Base-by-base conservation (phyloP, 441 rosid species). In the Sinapis alba region DNA sequence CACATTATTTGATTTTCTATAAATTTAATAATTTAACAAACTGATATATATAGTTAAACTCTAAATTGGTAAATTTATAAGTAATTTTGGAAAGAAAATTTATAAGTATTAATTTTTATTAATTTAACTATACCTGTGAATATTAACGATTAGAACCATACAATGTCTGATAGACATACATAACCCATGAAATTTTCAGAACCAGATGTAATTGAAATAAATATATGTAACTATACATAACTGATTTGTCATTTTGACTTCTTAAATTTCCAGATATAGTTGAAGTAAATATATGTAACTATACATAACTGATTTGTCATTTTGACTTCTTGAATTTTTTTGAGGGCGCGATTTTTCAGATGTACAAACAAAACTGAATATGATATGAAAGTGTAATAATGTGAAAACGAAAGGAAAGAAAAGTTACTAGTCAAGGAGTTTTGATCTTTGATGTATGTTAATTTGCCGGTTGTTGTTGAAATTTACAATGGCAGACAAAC, bases 401-500 rank as follows among this genome's bases (percentile, higher is more conserved):
- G 60, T 62, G 78, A 78, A 65, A 57, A 28, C 0, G 60, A 71
- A 71, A 58, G 66, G 6, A 70, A 71, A 19, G 3, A 15, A 50
- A 78, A 62, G 65, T 20, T 62, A 72, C 43, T 30, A 51, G 62
- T 68, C 65, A 62, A 62, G 23, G 45, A 67, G 74, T 30, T 57
- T 19, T 61, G 43, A 70, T 32, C 30, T 71, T 23, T 77, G 80
- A 77, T 62, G 65, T 76, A 27, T 38, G 51, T 30, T 21, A 64
- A 51, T 72, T 68, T 28, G 74, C 74, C 71, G 71, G 74, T 68
- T 62, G 81, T 68, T 54, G 56, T 45, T 56, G 47, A 43, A 77
- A 68, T 66, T 66, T 66, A 60, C 64, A 72, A 61, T 53, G 73
- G 81, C 74, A 78, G 81, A 68, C 74, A 71, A 71, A 62, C 47